phyloP scores from a whole-genome alignment of 225 moss, liverwort and hornwort species.

The Sphagnum tenellum region DNA sequence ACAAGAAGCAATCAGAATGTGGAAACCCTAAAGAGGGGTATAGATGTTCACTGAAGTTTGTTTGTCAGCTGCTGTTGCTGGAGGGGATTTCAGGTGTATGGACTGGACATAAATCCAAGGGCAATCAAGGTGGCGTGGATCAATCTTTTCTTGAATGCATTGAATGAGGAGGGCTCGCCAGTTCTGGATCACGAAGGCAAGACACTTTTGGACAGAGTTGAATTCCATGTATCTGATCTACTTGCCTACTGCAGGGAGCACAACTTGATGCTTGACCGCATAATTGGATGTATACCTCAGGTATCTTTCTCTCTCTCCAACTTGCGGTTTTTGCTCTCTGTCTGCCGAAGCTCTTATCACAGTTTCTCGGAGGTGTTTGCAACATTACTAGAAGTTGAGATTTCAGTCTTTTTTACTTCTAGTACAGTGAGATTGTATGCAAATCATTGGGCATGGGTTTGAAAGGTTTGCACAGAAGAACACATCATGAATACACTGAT shows the following conservation, averaged over 20 bases:
- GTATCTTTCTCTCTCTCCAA: conserved; percentile 21
- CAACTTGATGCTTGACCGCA: conserved; percentile 83
- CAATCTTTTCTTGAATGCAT: conserved; percentile 89
- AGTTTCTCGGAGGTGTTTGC: too few relatives aligned
- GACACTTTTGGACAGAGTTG: conserved; percentile 81
- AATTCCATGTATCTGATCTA: conserved; percentile 94
- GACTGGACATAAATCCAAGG: conserved; percentile 94
- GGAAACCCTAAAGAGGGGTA: too few relatives aligned
- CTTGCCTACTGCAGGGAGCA: conserved; percentile 77
- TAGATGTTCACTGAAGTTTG: too few relatives aligned
- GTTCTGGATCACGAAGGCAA: conserved; percentile 81
- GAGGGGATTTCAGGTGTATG: conserved; percentile 60
- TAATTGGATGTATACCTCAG: conserved; percentile 99
- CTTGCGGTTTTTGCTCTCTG: too few relatives aligned
- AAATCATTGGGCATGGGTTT: too few relatives aligned
- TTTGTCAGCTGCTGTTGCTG: background rate
- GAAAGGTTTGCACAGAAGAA: too few relatives aligned
- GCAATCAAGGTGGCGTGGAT: conserved; percentile 97
- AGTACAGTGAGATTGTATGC: too few relatives aligned
- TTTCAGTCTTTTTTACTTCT: too few relatives aligned
- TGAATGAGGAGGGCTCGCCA: conserved; percentile 67
- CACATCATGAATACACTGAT: too few relatives aligned
- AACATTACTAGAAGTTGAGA: too few relatives aligned
- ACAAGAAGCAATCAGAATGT: too few relatives aligned
- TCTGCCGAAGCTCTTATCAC: too few relatives aligned